These are phyloP conservation scores for Tuber indicum DNA, from an alignment of 495 filamentous ascomycete genomes.

Conservation along the genomic window DNA sequence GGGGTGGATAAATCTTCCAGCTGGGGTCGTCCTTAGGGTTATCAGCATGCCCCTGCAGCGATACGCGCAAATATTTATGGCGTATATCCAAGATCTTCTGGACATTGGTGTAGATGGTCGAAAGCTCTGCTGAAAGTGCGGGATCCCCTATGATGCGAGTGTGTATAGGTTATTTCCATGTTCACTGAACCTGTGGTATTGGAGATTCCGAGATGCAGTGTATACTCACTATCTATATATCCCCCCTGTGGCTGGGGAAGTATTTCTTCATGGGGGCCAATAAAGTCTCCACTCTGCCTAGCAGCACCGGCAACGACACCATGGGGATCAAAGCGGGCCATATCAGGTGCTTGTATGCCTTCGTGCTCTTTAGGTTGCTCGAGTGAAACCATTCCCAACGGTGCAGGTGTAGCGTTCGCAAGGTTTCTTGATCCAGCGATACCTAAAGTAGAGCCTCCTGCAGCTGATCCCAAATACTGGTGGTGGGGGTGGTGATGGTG, in stretches of 20 bases:
- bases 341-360: conserved; percentile 29
- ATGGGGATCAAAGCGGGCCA: conserved; percentile 37
- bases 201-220: not conserved
- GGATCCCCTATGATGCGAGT: conserved; percentile 49
- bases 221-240: conserved; percentile 23
- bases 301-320: conserved; percentile 20
- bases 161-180: conserved; percentile 34
- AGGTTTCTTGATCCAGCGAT: conserved; percentile 22
- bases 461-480: conserved; percentile 37
- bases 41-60: conserved; percentile 67
- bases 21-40: conserved; percentile 78
- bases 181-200: not conserved
- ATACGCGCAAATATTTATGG: conserved; percentile 82
- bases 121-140: conserved; percentile 71
- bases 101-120: conserved; percentile 78
- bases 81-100: conserved; percentile 75
- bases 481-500: conserved; percentile 39
- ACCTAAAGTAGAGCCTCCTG: conserved; percentile 12
- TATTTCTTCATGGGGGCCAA: conserved; percentile 21
- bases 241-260: conserved; percentile 30
- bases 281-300: conserved; percentile 1
- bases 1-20: conserved; percentile 87
- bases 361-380: conserved; percentile 32
- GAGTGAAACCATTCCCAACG: conserved; percentile 25
- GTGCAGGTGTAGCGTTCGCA: conserved; percentile 8